Evolutionary conservation across 108 stramenopile genomes (phyloP), one percentile per base, ranked within the genome.

Genomic region (Skeletonema costatum): DNA sequence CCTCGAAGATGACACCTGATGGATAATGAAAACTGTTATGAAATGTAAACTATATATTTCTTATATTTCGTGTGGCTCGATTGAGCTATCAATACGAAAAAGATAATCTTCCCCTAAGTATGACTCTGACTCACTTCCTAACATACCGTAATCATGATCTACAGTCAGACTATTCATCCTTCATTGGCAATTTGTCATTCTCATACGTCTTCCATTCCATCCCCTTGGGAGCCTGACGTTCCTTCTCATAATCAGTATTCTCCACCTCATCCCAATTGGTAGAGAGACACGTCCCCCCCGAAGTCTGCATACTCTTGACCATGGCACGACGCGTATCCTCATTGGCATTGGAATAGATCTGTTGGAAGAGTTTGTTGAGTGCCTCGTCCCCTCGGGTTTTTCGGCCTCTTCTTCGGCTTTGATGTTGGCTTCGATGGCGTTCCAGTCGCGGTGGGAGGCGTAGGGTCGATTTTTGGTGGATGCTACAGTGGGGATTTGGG

Each of bases 211-310:
- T 90, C 95, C 95, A 96, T 78, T 98, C 95, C 95, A 97, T 93
- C 25, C 99, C 98, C 69, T 97, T 95, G 0, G 99, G 98, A 21
- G 98, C 97, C 36, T 92, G 83, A 8, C 97, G 84, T 82, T 98
- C 93, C 79, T 93, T 94, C 82, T 99, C 99, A 81, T 99, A 99
- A 86, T 99, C 97, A n/a, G 90, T 97, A 70, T 92, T 77, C 19
- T 73, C 78, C 13, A 99, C 99, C 83, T 99, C 99, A 63, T 94
- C 85, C 99, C 99, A 99, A 81, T 99, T 99, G 29, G 97, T 98
- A 19, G 89, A 91, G 71, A 99, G 85, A 3, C 94, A 94, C 4
- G 98, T 99, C 32, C 99, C 99, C 14, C 98, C 98, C 7, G 90
- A 93, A 10, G 98, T 98, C 75, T 99, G 98, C 77, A 96, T 98